Evolutionary conservation across 2,329 filamentous ascomycete species (phyloP).

Genomic region (Hypoxylon sp.): DNA sequence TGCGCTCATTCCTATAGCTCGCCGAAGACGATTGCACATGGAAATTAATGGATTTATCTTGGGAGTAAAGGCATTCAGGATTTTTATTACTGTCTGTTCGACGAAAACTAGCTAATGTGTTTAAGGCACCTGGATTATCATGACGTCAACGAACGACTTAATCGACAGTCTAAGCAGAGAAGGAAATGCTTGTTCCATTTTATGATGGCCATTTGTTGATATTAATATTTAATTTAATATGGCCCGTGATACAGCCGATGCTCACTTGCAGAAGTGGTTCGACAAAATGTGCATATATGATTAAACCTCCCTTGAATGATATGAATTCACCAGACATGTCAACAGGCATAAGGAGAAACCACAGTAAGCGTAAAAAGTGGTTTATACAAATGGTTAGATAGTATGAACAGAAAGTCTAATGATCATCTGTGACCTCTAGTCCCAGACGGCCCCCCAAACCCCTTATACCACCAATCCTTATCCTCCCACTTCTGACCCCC

Average conservation of each 20-base stretch:
- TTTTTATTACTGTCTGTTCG: not conserved
- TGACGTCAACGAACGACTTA: slow-evolving; percentile 7
- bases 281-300: too few relatives aligned
- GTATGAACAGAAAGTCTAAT: not conserved
- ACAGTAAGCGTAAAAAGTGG: not conserved
- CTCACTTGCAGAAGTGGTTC: too few relatives aligned
- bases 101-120: not conserved
- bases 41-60: not conserved
- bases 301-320: too few relatives aligned
- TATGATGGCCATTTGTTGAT: too few relatives aligned
- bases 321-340: too few relatives aligned
- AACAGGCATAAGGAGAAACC: not conserved
- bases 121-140: not conserved
- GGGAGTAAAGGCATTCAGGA: not conserved
- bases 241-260: too few relatives aligned
- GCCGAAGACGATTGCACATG: not conserved
- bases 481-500: not conserved
- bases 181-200: too few relatives aligned
- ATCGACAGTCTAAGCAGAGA: not conserved
- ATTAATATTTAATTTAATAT: too few relatives aligned
- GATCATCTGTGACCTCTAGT: not conserved
- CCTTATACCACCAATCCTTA: not conserved
- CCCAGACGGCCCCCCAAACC: not conserved
- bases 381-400: not conserved
- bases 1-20: not conserved